A percentile compares a stretch with the other conserved stretches of the same genome.
These are phyloP conservation scores for Diaporthe capsici DNA, from an alignment of 2,329 filamentous ascomycete genomes.

Conservation along the genomic window DNA sequence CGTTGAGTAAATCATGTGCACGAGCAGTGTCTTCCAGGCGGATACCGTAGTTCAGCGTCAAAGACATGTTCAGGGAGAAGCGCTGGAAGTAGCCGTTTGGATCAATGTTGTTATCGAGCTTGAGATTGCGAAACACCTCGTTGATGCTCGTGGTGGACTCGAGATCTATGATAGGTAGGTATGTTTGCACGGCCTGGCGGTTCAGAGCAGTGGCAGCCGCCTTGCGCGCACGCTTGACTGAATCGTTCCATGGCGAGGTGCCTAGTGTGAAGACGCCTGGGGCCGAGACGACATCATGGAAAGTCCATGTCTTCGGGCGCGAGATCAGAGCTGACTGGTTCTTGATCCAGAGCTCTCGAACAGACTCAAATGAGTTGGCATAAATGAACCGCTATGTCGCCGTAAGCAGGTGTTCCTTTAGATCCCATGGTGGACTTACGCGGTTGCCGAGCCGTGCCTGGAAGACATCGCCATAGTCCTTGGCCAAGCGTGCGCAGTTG, in stretches of 20 bases:
- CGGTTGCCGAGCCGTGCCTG: constrained; percentile 5
- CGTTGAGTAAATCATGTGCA: background rate
- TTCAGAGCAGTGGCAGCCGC: constrained; percentile 5
- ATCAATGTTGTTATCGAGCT: background rate
- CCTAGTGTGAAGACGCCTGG: background rate
- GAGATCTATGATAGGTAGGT: background rate
- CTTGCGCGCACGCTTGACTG: constrained; percentile 6
- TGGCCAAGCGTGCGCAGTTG: constrained; percentile 6
- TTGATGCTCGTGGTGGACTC: background rate
- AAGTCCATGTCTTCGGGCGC: background rate
- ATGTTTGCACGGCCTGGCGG: background rate
- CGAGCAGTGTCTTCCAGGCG: background rate
- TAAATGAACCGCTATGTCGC: background rate
- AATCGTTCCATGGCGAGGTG: constrained; percentile 1
- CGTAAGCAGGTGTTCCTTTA: background rate
- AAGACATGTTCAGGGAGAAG: background rate
- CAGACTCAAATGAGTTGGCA: constrained; percentile 8
- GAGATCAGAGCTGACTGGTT: constrained; percentile 12
- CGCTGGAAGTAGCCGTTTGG: constrained; percentile 13
- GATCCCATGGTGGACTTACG: background rate
- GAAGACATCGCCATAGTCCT: constrained; percentile 6
- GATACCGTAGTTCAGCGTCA: constrained; percentile 6
- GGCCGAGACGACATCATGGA: background rate
- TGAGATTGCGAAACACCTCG: background rate
- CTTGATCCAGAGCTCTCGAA: constrained; percentile 9